Base-by-base conservation (phyloP, 352 stramenopile species). In the Thalassiosira livingstoniorum region DNA sequence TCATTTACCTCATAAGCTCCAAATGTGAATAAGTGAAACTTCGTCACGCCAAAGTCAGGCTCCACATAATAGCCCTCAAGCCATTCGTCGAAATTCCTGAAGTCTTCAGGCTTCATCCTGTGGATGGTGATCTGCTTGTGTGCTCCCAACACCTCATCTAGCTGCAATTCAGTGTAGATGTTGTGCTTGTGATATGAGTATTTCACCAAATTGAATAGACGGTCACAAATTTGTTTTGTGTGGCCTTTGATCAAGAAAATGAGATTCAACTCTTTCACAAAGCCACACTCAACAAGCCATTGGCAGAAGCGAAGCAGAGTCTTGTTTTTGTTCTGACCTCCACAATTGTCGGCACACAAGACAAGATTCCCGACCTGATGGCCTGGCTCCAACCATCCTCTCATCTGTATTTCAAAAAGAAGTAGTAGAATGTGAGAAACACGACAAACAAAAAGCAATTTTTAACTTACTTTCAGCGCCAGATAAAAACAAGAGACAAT, bases 241-340 rank as follows among this genome's bases (percentile, higher is more conserved):
- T 80, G 60, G 3, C 71, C 71, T 31, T 34, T 27, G 11, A 80
- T 42, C 10, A 68, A 45, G 29, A 80, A 80, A 43, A 80, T 58
- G 23, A 80, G 63, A 60, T 54, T 73, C 0, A 66, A 18, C n/a
- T 67, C 31, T 11, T 25, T 32, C 10, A 60, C 63, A 31, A 34
- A 66, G 58, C 37, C 31, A 43, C 18, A 43, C 32, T 80, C 71
- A 5, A 73, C 58, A 2, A 80, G 27, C 21, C 31, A 80, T 27
- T 21, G 2, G n/a, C 43, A 5, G 3, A 80, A 45, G 32, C 31
- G n/a, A 25, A 80, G 2, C 4, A 80, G 29, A 27, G 31, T 72
- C 3, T 73, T 80, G 23, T 73, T 73, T 42, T 78, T 78, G 42
- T 78, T 78, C 45, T 78, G 70, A 23, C 70, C 70, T 34, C 18